phyloP scores from a whole-genome alignment of 2,329 filamentous ascomycete genomes.

The Orbilia oligospora region DNA sequence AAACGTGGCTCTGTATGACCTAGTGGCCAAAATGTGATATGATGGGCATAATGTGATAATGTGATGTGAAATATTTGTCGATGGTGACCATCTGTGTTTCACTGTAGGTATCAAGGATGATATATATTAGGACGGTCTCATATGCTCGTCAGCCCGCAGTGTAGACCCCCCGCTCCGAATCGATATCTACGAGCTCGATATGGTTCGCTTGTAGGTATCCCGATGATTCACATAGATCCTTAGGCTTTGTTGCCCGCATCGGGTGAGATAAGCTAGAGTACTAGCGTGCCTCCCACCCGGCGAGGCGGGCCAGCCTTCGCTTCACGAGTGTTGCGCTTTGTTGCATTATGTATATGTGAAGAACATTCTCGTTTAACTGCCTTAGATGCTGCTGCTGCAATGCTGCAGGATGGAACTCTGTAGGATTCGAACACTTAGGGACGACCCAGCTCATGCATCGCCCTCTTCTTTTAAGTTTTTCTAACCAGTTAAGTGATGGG shows the following conservation, averaged over 20 bases:
- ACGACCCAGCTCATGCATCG: slow-evolving; percentile 11
- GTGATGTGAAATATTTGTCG: slow-evolving; percentile 2
- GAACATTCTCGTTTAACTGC: slow-evolving; percentile 7
- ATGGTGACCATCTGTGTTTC: background rate
- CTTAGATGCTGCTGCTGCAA: background rate
- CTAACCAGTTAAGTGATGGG: background rate
- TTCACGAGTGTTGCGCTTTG: background rate
- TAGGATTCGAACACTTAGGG: background rate
- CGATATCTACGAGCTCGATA: background rate
- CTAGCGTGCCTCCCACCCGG: background rate
- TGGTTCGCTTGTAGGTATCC: slow-evolving; percentile 3
- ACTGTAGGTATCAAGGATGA: background rate
- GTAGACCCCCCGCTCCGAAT: background rate
- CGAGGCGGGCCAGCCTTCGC: background rate
- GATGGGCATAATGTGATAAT: slow-evolving; percentile 20
- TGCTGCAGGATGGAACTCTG: slow-evolving; percentile 9
- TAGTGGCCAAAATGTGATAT: slow-evolving; percentile 13
- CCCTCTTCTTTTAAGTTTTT: background rate
- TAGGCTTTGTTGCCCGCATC: background rate
- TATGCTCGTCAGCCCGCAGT: too few species aligned
- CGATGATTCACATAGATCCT: slow-evolving; percentile 6
- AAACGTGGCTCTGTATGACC: slow-evolving; percentile 5
- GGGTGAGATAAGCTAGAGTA: background rate
- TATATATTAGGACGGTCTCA: slow-evolving; percentile 7
- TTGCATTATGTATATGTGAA: slow-evolving; percentile 1